These are phyloP conservation scores for Ormosia emarginata DNA, from an alignment of 306 rosid genomes.

Conservation along the genomic window DNA sequence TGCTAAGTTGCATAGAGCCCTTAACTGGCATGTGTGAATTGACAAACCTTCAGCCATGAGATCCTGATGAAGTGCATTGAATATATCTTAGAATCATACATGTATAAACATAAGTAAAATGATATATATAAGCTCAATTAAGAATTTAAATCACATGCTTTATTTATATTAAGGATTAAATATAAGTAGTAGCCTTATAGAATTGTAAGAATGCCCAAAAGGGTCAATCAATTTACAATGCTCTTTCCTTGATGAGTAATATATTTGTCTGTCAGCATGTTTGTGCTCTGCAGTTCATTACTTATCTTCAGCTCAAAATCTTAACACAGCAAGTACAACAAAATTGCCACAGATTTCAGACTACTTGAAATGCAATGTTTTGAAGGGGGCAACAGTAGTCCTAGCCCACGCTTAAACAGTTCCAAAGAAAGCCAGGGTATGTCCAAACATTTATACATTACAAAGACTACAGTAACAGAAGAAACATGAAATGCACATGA, in stretches of 20 bases:
- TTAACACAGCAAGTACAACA: background rate
- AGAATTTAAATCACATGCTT: background rate
- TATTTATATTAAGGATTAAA: background rate
- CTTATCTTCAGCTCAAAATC: constrained; percentile 15
- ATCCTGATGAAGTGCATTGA: background rate
- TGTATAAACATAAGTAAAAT: background rate
- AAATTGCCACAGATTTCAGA: background rate
- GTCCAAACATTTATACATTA: background rate
- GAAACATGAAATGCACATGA: constrained; percentile 13
- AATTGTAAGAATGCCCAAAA: background rate
- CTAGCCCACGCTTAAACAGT: background rate
- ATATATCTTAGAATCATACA: background rate
- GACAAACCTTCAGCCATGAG: constrained; percentile 5
- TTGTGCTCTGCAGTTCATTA: constrained; percentile 6
- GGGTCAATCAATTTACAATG: background rate
- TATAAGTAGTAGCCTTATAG: background rate
- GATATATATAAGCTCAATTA: background rate
- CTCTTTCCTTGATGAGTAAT: background rate
- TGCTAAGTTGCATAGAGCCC: background rate
- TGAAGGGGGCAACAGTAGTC: background rate
- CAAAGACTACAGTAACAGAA: constrained; percentile 4
- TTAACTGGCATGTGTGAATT: background rate
- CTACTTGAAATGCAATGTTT: background rate
- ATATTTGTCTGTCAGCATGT: background rate
- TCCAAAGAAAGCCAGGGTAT: background rate